Evolutionary conservation across 2,329 filamentous ascomycete genomes (phyloP).

Genomic region (Coleophoma cylindrospora): DNA sequence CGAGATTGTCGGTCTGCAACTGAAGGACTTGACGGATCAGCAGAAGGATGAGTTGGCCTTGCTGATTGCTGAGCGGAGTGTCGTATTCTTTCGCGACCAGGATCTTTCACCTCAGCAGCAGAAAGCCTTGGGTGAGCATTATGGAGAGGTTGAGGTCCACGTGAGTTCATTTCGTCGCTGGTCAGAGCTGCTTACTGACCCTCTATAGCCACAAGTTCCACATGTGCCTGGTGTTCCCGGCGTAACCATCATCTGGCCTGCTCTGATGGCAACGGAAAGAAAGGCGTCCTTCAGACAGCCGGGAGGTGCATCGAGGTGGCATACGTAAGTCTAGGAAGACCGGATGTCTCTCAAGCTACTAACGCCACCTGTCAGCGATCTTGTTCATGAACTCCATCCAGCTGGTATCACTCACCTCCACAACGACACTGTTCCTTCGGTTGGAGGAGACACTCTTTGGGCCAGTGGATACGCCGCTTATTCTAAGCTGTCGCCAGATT

Average conservation of each 20-base stretch:
- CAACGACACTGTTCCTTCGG: constrained; percentile 53
- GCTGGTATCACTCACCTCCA: constrained; percentile 67
- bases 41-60: constrained; percentile 37
- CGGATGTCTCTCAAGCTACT: background rate
- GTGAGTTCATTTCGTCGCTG: constrained; percentile 34
- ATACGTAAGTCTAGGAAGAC: constrained; percentile 33
- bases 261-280: constrained; percentile 56
- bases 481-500: constrained; percentile 65
- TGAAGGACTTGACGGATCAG: constrained; percentile 31
- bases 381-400: constrained; percentile 67
- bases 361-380: constrained; percentile 34
- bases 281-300: constrained; percentile 60
- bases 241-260: constrained; percentile 66
- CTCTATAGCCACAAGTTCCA: constrained; percentile 58
- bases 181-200: constrained; percentile 3
- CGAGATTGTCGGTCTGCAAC: constrained; percentile 34
- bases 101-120: constrained; percentile 58
- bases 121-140: constrained; percentile 56
- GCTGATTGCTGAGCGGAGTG: constrained; percentile 34
- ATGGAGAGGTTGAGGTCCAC: constrained; percentile 63
- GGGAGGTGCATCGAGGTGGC: constrained; percentile 64
- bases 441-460: constrained; percentile 71
- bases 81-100: constrained; percentile 30
- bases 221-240: constrained; percentile 64
- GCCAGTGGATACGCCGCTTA: constrained; percentile 67